Conservation (phyloP, 306 rosid genomes). For the Pyrus communis region DNA sequence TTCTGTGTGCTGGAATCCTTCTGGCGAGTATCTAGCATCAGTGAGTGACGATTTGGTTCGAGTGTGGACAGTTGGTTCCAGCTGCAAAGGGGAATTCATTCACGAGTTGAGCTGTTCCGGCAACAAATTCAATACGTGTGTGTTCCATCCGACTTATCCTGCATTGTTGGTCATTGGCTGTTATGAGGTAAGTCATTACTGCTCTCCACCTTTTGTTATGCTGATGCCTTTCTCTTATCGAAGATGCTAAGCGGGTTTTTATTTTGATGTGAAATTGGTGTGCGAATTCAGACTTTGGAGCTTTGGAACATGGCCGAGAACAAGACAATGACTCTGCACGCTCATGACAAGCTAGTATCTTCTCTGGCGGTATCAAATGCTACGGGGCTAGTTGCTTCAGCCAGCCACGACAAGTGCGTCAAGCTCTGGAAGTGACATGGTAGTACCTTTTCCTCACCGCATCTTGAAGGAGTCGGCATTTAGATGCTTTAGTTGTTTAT, state of each 20-base stretch:
- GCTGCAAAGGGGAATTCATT: constrained; percentile 39
- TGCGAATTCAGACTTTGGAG: constrained; percentile 38
- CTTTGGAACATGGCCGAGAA: constrained; percentile 60
- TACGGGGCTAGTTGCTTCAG: constrained; percentile 61
- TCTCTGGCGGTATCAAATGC: constrained; percentile 52
- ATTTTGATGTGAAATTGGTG: constrained; percentile 10
- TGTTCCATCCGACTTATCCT: constrained; percentile 60
- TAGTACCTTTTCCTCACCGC: not conserved
- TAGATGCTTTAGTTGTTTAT: not conserved
- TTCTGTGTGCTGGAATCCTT: constrained; percentile 64
- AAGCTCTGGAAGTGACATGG: constrained; percentile 64
- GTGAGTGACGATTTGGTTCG: constrained; percentile 55
- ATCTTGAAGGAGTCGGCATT: not conserved
- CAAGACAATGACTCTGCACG: constrained; percentile 38
- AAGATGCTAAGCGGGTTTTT: constrained; percentile 3
- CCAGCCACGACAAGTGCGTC: constrained; percentile 57
- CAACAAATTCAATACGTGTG: constrained; percentile 45
- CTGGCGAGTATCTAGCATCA: constrained; percentile 69
- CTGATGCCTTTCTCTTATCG: not conserved
- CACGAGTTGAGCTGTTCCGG: constrained; percentile 36
- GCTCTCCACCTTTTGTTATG: not conserved
- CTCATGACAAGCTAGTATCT: constrained; percentile 57
- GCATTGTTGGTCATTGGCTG: constrained; percentile 49
- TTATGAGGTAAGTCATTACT: constrained; percentile 39
- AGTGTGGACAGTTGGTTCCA: constrained; percentile 55